These are phyloP conservation scores for Corymbia citriodora DNA, from an alignment of 441 rosid species.

Conservation along the genomic window DNA sequence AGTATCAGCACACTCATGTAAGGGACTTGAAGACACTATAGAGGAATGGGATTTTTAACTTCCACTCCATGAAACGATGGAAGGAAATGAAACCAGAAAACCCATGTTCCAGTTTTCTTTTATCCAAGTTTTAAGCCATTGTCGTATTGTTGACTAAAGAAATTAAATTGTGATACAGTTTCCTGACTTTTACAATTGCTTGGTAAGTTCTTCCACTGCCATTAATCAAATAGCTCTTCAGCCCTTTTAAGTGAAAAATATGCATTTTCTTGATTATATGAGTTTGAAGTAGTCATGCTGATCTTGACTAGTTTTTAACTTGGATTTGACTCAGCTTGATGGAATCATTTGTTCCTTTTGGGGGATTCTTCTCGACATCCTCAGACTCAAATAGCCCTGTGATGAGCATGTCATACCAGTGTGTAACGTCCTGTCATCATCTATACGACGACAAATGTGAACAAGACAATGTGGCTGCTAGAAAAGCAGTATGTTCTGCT, in stretches of 20 bases:
- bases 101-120: background rate
- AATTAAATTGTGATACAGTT: background rate
- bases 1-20: background rate
- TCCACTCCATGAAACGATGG: background rate
- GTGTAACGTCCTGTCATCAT: constrained; percentile 35
- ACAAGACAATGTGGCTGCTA: constrained; percentile 32
- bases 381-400: constrained; percentile 42
- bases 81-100: background rate
- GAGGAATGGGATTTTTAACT: background rate
- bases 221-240: background rate
- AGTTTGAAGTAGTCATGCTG: background rate
- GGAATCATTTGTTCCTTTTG: constrained; percentile 93
- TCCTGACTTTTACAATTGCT: background rate
- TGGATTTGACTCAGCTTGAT: constrained; percentile 51
- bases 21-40: background rate
- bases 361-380: constrained; percentile 72
- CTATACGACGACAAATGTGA: constrained; percentile 57
- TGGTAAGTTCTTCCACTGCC: background rate
- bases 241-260: background rate
- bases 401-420: constrained; percentile 23
- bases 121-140: background rate
- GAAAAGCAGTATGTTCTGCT: constrained; percentile 30
- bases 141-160: background rate
- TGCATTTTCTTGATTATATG: background rate
- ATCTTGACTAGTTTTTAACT: constrained; percentile 1